Base-by-base conservation (phyloP, 2,329 filamentous ascomycete genomes). In the Trichoderma breve region DNA sequence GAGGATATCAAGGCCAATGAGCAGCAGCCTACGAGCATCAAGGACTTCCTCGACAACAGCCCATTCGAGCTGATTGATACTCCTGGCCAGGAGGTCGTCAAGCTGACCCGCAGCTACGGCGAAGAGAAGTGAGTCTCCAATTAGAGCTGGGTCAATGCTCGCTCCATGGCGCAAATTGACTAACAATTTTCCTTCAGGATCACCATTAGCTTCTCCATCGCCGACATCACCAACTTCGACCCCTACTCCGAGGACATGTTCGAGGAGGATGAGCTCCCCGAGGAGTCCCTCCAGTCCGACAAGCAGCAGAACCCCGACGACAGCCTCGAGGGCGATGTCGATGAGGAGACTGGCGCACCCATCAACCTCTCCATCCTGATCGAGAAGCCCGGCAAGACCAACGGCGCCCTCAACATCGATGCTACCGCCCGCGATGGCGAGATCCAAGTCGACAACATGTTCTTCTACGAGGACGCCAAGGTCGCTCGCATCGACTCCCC, bases 381-480 rank as follows among this genome's bases (percentile, higher is more conserved):
- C 72, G 94, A 97, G 87, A 97, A 97, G 86, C 87, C 92, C 73
- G 89, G 88, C 83, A 92, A 93, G 79, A 76, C 79, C 26, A 63
- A 76, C 30, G 95, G 95, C 73, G 94, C 94, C 32, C 88, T 99
- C 75, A 91, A 92, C 82, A 90, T 99, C 77, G 94, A 97, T 82
- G 92, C 94, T 73, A 86, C 92, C 73, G 94, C 93, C 36, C 92
- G 96, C 84, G 93, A 97, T 76, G 94, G 95, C 77, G 86, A 90
- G 81, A 91, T 98, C 81, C 86, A 94, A 77, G 92, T 98, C 79
- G 93, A 98, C 81, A 95, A 96, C 84, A 89, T 98, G 78, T 94
- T 92, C 83, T 95, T 94, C 87, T 97, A 94, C 86, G 86, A 89
- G 77, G 91, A 95, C 77, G 86, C 92, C 73, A 90, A 92, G 72